Evolutionary conservation across 495 filamentous ascomycete species (phyloP), one percentile per base, ranked within the genome.

Genomic region (Penicillium mononematosum): DNA sequence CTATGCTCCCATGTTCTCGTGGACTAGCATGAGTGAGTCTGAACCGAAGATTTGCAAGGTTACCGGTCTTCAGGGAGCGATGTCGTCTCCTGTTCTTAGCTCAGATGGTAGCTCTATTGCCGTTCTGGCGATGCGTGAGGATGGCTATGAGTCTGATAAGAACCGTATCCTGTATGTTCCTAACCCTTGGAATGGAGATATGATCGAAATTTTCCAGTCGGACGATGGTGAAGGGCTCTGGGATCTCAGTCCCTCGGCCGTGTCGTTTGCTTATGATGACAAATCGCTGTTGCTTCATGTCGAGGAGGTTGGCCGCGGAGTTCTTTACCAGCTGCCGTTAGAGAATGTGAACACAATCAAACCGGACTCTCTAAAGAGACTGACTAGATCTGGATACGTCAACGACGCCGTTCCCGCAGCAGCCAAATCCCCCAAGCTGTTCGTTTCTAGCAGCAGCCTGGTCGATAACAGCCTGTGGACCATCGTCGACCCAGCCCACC

Each of bases 121-220:
- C n/a, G 91, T 96, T 58, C 83, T 91, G 42, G 81, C 86, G 32
- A 92, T 92, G 89, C 78, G 81, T 24, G 76, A 84, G 58, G 84
- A 88, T 61, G 90, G 91, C 22, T 96, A 98, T 66, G 93, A 98
- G 72, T 87, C 87, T 10, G 93, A 97, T 75, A 89, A 90, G 70
- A 88, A 92, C 46, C 79, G 89, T 4, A 79, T 96, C 4, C 70
- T 97, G 50, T 73, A 96, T 14, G 68, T 90, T 46, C 71, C 72
- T 6, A 82, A 88, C 60, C 76, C 83, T 7, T 79, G 77, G 74
- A 81, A 77, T 63, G 80, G 82, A 5, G 67, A 75, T 38, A 74
- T 75, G 57, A 76, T 84, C 38, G 85, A 89, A 56, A 82, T 87
- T 39, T 87, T 85, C 67, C 70, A 77, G 45, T 85, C 84, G 0